Evolutionary conservation across 352 stramenopile genomes (phyloP), one percentile per base, ranked within the genome.

Genomic region (Phytopythium delawarense): DNA sequence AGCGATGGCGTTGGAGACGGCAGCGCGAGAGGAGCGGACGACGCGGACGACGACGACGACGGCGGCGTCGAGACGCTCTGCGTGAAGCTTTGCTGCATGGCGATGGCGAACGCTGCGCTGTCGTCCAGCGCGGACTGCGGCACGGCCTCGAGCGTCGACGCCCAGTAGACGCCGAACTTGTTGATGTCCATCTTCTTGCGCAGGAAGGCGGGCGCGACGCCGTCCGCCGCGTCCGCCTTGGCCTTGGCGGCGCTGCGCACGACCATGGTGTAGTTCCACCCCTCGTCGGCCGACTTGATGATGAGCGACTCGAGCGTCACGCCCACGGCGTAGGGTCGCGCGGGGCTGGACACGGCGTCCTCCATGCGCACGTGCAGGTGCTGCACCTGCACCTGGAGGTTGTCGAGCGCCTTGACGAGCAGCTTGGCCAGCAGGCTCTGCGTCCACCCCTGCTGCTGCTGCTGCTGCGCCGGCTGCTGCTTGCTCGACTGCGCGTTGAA

Each of bases 221-320:
- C 51, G 13, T 55, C 16, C 4, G 20, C 35, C 4, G 21, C 21
- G 21, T 42, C 55, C 42, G 39, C 61, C 52, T 9, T 37, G 9
- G 42, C 60, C 34, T 65, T 61, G 42, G 58, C 28, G 23, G 60
- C 58, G 16, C 49, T 59, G 32, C 82, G 78, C 18, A 90, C 76
- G 40, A 88, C 79, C 82, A 91, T 88, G 0, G 81, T 94, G 65
- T 92, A 94, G 64, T 92, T 92, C 80, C 85, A 92, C 0, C 74
- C 70, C 56, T 81, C 83, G 48, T 94, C 85, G 0, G 84, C 82
- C 18, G 85, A 94, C 65, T 94, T 91, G 62, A 94, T 74, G 28
- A 91, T 86, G 59, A 94, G 78, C 18, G 84, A 84, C 48, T 91
- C 78, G 20, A 94, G 74, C 54, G 85, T 94, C 39, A 92, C 62